Base-by-base conservation (phyloP, 129 eudicot species). In the Rutidosis leptorrhynchoides region DNA sequence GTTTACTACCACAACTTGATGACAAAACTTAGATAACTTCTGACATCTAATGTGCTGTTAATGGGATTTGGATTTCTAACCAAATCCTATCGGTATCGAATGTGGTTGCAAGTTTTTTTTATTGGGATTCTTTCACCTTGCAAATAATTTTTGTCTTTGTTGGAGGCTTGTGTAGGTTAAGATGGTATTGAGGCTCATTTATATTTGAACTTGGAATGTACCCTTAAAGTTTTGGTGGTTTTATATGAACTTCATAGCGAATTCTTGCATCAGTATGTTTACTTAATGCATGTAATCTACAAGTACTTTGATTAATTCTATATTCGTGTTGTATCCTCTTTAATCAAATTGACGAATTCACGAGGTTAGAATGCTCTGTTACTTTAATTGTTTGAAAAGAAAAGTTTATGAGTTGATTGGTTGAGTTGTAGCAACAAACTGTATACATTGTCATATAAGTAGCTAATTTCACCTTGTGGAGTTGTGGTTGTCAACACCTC, bases 91-190 rank as follows among this genome's bases (percentile, higher is more conserved):
- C 33, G 17, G 49, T 65, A 20, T 65, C 8, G 61, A 68, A 77
- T 74, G 75, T 49, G 81, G 78, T 74, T 67, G 67, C 78, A 55
- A 74, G 75, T 49, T 68, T 65, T 75, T 68, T 56, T 56, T 58
- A 15, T 23, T 23, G 15, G 78, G 61, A 64, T 75, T 72, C 68
- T 72, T 76, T 69, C 51, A 62, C 51, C 72, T 74, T 66, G 75
- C 70, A 67, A 82, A 78, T 74, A 74, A 42, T n/a, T 74, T 73
- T 77, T 73, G 72, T 35, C 57, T 35, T 69, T 62, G 70, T 54
- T 62, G 67, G 78, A 76, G 75, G 56, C 56, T 58, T 70, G 69
- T 76, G 75, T 76, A 75, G 81, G 40, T 65, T 67, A 61, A 71
- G 42, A 32, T 64, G 73, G 55, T 69, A 75, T 67, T 74, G 80